These are phyloP conservation scores for Apiospora arundinis DNA, from an alignment of 2,329 filamentous ascomycete species.

Conservation along the genomic window DNA sequence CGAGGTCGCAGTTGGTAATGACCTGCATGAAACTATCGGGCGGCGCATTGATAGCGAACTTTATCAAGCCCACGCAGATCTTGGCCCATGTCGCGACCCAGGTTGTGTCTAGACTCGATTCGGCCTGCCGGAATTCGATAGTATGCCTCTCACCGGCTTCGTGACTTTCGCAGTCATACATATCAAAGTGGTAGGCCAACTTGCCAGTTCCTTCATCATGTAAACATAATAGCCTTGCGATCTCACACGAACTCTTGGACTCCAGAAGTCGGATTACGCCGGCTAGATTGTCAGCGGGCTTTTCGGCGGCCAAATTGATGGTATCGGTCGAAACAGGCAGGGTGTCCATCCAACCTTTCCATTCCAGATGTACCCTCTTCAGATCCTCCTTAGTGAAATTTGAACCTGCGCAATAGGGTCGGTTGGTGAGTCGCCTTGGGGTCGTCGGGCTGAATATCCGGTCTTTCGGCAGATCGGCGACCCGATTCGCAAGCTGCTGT, in stretches of 20 bases:
- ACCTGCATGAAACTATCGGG: constrained; percentile 27
- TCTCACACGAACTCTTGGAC: background rate
- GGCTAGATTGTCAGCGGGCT: background rate
- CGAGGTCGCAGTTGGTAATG: constrained; percentile 36
- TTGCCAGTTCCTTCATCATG: background rate
- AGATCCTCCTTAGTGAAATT: background rate
- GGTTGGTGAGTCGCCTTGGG: background rate
- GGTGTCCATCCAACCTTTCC: background rate
- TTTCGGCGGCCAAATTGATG: rapidly evolving
- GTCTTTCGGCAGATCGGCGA: background rate
- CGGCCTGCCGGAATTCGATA: constrained; percentile 33
- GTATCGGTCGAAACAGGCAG: no score
- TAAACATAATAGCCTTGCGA: background rate
- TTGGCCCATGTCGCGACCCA: constrained; percentile 33
- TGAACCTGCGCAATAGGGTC: background rate
- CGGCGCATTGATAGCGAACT: constrained; percentile 32
- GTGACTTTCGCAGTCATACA: background rate
- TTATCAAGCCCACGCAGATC: constrained; percentile 33
- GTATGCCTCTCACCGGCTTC: constrained; percentile 24
- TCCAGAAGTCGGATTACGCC: background rate
- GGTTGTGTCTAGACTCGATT: constrained; percentile 24
- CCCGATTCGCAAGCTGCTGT: background rate
- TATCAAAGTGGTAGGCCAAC: background rate
- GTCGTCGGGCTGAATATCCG: background rate
- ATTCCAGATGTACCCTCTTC: background rate